phyloP scores from a whole-genome alignment of 179 eudicot species.

The Monotropa hypopitys region DNA sequence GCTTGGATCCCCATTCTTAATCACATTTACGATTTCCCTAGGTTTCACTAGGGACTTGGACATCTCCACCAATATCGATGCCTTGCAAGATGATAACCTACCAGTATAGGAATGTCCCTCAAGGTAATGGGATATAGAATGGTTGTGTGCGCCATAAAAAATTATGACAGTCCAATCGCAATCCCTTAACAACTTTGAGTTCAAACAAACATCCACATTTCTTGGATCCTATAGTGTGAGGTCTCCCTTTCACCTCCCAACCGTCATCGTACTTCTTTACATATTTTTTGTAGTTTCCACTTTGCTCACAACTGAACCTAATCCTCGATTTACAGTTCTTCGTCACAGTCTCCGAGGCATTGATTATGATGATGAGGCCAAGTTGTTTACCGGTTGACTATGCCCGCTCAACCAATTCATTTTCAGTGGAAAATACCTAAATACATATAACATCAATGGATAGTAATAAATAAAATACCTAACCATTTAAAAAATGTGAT shows the following conservation, averaged over 20 bases:
- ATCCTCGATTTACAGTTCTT: background rate
- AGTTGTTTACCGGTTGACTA: background rate
- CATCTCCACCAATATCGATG: background rate
- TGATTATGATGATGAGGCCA: background rate
- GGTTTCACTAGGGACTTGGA: background rate
- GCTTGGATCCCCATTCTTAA: background rate
- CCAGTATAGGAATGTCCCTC: background rate
- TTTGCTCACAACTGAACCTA: background rate
- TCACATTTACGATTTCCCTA: background rate
- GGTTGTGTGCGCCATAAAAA: background rate
- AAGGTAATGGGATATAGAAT: background rate
- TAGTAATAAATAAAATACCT: too few species aligned
- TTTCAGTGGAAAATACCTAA: background rate
- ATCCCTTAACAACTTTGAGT: background rate
- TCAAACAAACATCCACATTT: background rate
- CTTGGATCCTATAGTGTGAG: background rate
- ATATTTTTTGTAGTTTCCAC: background rate
- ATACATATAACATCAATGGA: background rate
- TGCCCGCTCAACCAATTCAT: background rate
- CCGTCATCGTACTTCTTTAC: background rate
- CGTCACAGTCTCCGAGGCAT: background rate
- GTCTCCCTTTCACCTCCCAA: background rate
- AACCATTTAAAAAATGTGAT: too few species aligned
- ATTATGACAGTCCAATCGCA: background rate
- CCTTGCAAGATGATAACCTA: background rate